These are phyloP conservation scores for Linnemannia hyalina DNA, from an alignment of 192 early-diverging fungal species.

Conservation along the genomic window DNA sequence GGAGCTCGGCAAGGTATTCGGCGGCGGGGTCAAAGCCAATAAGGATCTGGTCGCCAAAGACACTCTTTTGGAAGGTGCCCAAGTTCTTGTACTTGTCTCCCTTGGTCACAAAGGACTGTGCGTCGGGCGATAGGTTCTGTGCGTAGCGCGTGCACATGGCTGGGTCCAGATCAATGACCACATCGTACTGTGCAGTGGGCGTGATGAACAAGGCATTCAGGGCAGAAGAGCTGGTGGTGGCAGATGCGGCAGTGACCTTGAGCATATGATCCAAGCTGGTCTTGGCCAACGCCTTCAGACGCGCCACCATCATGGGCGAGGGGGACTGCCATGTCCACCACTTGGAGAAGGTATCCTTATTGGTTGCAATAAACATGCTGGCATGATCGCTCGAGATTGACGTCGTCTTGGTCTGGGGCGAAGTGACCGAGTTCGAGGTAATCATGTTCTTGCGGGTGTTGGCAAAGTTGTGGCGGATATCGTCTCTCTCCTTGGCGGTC, in stretches of 20 bases:
- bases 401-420: conserved; percentile 30
- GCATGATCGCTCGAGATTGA: conserved; percentile 56
- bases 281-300: conserved; percentile 74
- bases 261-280: conserved; percentile 64
- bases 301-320: conserved; percentile 67
- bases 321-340: conserved; percentile 73
- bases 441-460: conserved; percentile 59
- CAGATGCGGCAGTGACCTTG: conserved; percentile 27
- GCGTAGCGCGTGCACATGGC: conserved; percentile 71
- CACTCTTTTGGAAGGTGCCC: conserved; percentile 57
- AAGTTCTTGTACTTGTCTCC: conserved; percentile 84
- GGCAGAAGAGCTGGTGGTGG: conserved; percentile 41
- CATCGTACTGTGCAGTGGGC: conserved; percentile 83
- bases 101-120: conserved; percentile 57
- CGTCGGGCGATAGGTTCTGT: conserved; percentile 70
- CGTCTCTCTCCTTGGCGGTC: conserved; percentile 59
- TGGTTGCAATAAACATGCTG: conserved; percentile 77
- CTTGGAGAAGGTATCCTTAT: conserved; percentile 67
- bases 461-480: conserved; percentile 69
- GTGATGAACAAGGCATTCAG: conserved; percentile 81
- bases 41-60: conserved; percentile 71
- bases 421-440: conserved; percentile 9
- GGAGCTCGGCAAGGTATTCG: conserved; percentile 77
- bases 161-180: conserved; percentile 76
- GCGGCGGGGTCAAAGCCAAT: conserved; percentile 84